Evolutionary conservation across 768 basidiomycete genomes (phyloP).

Genomic region (Glaciozyma antarctica): DNA sequence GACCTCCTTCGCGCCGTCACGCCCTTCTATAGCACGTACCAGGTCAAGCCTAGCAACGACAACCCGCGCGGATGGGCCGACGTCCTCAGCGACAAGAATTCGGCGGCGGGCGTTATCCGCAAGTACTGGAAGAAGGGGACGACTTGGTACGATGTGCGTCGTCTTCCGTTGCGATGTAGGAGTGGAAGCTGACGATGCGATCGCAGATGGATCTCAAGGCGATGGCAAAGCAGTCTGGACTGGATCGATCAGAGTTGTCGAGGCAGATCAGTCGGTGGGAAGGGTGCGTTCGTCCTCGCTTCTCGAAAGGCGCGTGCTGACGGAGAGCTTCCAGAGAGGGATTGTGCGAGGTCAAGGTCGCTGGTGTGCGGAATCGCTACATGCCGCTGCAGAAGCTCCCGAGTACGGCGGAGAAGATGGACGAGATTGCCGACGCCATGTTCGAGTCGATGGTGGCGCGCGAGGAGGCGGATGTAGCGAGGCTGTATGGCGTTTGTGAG

Average conservation of each 20-base stretch:
- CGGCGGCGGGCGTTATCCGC: constrained; percentile 40
- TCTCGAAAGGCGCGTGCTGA: too few species aligned
- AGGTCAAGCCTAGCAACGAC: constrained; percentile 38
- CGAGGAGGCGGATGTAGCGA: constrained; percentile 45
- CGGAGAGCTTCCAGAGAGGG: constrained; percentile 28
- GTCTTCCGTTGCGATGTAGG: neutral
- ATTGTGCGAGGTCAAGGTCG: constrained; percentile 38
- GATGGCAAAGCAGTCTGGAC: constrained; percentile 35
- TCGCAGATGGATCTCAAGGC: constrained; percentile 42
- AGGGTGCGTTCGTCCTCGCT: neutral
- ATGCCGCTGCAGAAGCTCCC: constrained; percentile 41
- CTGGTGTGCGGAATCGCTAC: constrained; percentile 44
- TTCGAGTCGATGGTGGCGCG: constrained; percentile 42
- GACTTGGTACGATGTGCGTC: constrained; percentile 33
- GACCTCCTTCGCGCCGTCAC: constrained; percentile 46
- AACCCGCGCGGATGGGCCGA: constrained; percentile 34
- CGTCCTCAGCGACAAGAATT: constrained; percentile 38
- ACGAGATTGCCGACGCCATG: constrained; percentile 39
- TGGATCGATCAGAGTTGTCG: constrained; percentile 40
- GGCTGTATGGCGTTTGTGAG: constrained; percentile 42
- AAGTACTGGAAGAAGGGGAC: constrained; percentile 37
- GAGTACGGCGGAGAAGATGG: constrained; percentile 38
- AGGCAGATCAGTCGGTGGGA: constrained; percentile 44
- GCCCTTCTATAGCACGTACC: constrained; percentile 46
- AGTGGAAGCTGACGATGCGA: neutral